These are phyloP conservation scores for Elaeis oleifera DNA, from an alignment of 202 grass and related monocot species.

Conservation along the genomic window DNA sequence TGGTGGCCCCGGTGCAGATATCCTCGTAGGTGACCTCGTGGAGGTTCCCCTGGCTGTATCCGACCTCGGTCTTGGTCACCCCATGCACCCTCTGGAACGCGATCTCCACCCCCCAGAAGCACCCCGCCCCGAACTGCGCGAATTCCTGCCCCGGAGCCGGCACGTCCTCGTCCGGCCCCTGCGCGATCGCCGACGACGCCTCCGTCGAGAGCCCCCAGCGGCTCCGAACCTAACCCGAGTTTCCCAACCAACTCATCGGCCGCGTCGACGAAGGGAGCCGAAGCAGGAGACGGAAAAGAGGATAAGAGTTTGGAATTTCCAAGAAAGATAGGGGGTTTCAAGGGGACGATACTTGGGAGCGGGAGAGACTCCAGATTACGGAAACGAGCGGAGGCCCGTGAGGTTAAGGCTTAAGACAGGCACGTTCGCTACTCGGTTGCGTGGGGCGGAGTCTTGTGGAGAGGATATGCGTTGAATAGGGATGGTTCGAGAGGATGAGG, in stretches of 20 bases:
- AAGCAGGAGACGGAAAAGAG: no score
- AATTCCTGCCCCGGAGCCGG: constrained; percentile 1
- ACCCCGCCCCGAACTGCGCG: constrained; percentile 13
- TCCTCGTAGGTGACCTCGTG: constrained; percentile 1
- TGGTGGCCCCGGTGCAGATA: constrained; percentile 5
- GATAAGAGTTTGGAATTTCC: no score
- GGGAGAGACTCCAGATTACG: no score
- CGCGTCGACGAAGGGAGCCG: no score
- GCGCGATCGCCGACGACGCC: neutral
- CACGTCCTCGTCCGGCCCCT: constrained; percentile 8
- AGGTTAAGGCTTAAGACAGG: no score
- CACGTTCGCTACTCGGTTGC: no score
- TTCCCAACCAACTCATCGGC: neutral
- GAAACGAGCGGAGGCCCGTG: no score
- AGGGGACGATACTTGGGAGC: no score
- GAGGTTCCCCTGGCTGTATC: constrained; percentile 14
- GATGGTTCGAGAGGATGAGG: no score
- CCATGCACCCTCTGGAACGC: constrained; percentile 22
- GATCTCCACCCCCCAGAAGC: constrained; percentile 23
- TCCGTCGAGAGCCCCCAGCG: constrained; percentile 1
- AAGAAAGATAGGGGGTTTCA: no score
- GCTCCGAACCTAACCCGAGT: constrained; percentile 5
- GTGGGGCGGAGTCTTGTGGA: no score
- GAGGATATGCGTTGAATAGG: no score
- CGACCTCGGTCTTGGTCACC: constrained; percentile 11